These are phyloP conservation scores for Diospyros lotus DNA, from an alignment of 148 eudicot genomes.

Conservation along the genomic window DNA sequence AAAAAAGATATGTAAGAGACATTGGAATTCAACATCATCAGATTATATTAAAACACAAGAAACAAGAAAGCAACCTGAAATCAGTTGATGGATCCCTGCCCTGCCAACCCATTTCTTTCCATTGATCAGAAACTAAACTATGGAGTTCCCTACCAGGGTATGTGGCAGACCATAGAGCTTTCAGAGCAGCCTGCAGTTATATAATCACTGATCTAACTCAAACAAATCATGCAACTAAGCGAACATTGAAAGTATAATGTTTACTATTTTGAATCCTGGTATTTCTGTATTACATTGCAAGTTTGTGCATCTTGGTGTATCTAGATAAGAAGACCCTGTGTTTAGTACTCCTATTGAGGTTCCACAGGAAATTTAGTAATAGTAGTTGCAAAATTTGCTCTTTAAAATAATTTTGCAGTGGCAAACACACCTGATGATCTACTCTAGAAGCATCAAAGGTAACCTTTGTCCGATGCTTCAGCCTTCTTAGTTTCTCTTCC, in stretches of 20 bases:
- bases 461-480: conserved; percentile 65
- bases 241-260: not conserved
- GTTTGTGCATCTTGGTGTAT: not conserved
- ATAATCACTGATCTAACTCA: conserved; percentile 5
- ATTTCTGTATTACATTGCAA: not conserved
- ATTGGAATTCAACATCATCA: not conserved
- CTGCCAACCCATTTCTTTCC: conserved; percentile 99
- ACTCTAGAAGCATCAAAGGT: conserved; percentile 57
- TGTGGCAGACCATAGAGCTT: conserved; percentile 74
- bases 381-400: not conserved
- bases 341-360: not conserved
- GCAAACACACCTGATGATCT: conserved; percentile 64
- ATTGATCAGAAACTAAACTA: conserved; percentile 74
- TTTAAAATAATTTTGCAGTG: not conserved
- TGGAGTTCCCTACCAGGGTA: conserved; percentile 61
- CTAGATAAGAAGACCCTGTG: not conserved
- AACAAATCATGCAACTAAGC: not conserved
- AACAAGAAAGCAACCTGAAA: conserved; percentile 51
- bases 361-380: not conserved
- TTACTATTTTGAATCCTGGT: not conserved
- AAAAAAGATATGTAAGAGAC: not conserved
- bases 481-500: conserved; percentile 69
- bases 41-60: not conserved
- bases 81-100: conserved; percentile 89
- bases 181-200: conserved; percentile 60